These are phyloP conservation scores for Colletotrichum salicis DNA, from an alignment of 2,329 filamentous ascomycete species.

Conservation along the genomic window DNA sequence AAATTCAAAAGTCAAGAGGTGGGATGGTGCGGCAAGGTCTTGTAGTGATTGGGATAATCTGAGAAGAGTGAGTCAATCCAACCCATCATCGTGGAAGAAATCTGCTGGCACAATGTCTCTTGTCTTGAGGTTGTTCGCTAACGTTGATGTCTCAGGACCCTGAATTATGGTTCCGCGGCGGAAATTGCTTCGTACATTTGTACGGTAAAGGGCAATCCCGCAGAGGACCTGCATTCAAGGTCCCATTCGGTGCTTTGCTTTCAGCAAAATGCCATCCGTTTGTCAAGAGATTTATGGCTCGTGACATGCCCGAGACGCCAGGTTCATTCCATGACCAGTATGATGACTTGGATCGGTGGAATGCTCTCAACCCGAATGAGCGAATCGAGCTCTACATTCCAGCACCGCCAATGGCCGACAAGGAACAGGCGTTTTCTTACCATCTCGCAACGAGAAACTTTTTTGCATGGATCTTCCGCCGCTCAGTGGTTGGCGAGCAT, in stretches of 20 bases:
- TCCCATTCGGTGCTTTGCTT: conserved; percentile 69
- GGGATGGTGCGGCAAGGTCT: conserved; percentile 60
- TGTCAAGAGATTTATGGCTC: conserved; percentile 61
- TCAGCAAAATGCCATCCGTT: conserved; percentile 69
- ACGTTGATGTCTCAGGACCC: conserved; percentile 66
- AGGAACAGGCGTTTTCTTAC: conserved; percentile 67
- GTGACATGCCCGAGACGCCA: conserved; percentile 26
- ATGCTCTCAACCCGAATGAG: conserved; percentile 42
- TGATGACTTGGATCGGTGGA: conserved; percentile 47
- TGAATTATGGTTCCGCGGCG: conserved; percentile 75
- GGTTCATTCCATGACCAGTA: conserved; percentile 21
- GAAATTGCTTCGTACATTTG: conserved; percentile 77
- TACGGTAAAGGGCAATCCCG: conserved; percentile 73
- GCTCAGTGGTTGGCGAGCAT: conserved; percentile 73
- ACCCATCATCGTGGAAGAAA: not conserved
- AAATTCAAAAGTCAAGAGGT: conserved; percentile 55
- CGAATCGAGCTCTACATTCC: conserved; percentile 76
- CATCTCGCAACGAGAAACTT: conserved; percentile 79
- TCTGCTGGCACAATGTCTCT: not conserved
- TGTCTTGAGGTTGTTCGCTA: not conserved
- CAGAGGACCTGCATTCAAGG: conserved; percentile 73
- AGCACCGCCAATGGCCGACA: conserved; percentile 63
- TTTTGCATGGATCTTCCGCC: conserved; percentile 75
- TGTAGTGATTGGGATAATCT: conserved; percentile 59
- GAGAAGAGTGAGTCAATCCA: conserved; percentile 53